A percentile compares a stretch with the other conserved stretches of the same genome.
Conservation (phyloP, 2,329 filamentous ascomycete species). For the Talaromyces sp. region DNA sequence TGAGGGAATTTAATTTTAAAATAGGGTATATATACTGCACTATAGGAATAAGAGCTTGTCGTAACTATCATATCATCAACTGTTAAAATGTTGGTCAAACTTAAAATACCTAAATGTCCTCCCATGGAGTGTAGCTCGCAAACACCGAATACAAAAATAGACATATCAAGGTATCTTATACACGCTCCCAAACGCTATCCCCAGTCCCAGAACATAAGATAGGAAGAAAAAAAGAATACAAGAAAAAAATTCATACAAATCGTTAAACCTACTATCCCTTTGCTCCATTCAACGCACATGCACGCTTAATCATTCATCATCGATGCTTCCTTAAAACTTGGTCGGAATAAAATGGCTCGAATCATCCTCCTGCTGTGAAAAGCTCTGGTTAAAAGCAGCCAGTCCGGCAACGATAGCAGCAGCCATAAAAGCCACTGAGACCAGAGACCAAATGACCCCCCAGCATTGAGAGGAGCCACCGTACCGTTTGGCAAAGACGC, state of each 20-base stretch:
- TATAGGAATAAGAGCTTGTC: background rate
- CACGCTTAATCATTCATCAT: background rate
- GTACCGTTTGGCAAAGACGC: slow-evolving; percentile 70
- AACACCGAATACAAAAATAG: background rate
- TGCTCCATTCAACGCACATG: background rate
- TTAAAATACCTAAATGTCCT: background rate
- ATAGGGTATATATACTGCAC: background rate
- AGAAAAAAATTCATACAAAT: background rate
- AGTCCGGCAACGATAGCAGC: slow-evolving; percentile 68
- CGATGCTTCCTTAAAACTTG: background rate
- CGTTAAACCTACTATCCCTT: background rate
- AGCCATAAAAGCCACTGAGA: slow-evolving; percentile 67
- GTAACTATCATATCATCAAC: background rate
- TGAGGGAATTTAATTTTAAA: background rate
- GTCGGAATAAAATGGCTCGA: slow-evolving; percentile 59
- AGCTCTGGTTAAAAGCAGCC: slow-evolving; percentile 68
- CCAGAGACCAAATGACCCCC: slow-evolving; percentile 71
- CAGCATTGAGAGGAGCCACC: slow-evolving; percentile 75
- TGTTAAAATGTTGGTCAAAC: background rate
- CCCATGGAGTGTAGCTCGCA: background rate
- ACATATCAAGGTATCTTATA: background rate
- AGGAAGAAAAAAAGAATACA: too few relatives aligned
- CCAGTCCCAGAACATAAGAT: background rate
- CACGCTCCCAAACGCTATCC: background rate
- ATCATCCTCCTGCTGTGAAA: slow-evolving; percentile 61